Evolutionary conservation across 1,139 yeast species (phyloP).

Genomic region (Candida buenavistaensis): DNA sequence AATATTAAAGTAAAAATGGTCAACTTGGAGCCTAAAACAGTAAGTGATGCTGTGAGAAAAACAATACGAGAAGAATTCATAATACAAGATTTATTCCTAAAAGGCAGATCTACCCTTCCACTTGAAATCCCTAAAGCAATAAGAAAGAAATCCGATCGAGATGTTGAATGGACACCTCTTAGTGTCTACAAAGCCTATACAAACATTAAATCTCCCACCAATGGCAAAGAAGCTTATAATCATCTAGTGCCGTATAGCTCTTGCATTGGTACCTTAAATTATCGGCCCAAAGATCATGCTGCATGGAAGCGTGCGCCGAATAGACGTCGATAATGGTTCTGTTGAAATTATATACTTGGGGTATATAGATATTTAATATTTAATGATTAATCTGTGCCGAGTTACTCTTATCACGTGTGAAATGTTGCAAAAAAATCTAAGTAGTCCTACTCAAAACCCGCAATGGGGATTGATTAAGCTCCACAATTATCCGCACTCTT

Average conservation of each 20-base stretch:
- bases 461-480: conserved; percentile 4
- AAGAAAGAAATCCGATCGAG: conserved; percentile 21
- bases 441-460: conserved; percentile 7
- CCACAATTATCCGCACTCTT: no score
- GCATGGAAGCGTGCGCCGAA: conserved; percentile 24
- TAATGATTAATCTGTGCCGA: not conserved
- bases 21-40: conserved; percentile 15
- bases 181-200: conserved; percentile 40
- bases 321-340: conserved; percentile 12
- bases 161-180: conserved; percentile 34
- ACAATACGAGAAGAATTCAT: conserved; percentile 22
- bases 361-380: not conserved
- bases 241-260: conserved; percentile 17
- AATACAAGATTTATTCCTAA: conserved; percentile 15
- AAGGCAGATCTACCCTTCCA: conserved; percentile 11
- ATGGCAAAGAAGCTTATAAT: conserved; percentile 22
- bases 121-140: conserved; percentile 17
- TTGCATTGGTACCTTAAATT: conserved; percentile 17
- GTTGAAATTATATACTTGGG: not conserved
- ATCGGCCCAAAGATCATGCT: conserved; percentile 18
- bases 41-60: conserved; percentile 18
- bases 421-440: no score
- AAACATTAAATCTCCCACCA: conserved; percentile 25
- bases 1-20: conserved; percentile 13
- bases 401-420: no score